phyloP scores from a whole-genome alignment of 1,139 yeast species.

The Pichia sp. region DNA sequence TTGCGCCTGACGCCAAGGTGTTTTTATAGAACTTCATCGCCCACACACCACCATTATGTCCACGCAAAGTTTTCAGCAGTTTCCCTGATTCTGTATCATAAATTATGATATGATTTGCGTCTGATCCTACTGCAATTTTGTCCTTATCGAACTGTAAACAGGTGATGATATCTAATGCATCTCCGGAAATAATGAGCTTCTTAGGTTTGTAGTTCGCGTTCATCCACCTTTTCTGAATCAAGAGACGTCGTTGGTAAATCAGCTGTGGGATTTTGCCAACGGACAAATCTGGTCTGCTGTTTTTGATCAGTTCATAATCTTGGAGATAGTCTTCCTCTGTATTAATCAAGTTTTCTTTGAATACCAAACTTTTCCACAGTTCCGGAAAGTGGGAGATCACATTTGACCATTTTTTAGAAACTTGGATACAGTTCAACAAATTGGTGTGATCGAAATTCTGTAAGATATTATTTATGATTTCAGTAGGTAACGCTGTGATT shows the following conservation, averaged over 20 bases:
- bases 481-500: conserved; percentile 66
- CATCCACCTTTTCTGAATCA: conserved; percentile 79
- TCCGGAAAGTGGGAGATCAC: conserved; percentile 40
- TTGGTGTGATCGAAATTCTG: conserved; percentile 61
- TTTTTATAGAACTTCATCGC: conserved; percentile 87
- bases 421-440: conserved; percentile 58
- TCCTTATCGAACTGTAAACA: conserved; percentile 92
- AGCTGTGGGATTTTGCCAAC: conserved; percentile 37
- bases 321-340: conserved; percentile 34
- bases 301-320: conserved; percentile 32
- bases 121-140: conserved; percentile 88
- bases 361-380: conserved; percentile 56
- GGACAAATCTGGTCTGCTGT: conserved; percentile 12
- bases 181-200: conserved; percentile 56
- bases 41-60: conserved; percentile 99
- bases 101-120: conserved; percentile 76
- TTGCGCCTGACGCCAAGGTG: conserved; percentile 82
- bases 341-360: conserved; percentile 49
- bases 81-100: conserved; percentile 75
- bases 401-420: conserved; percentile 66
- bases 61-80: conserved; percentile 62
- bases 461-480: conserved; percentile 68
- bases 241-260: conserved; percentile 60
- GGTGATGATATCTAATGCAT: conserved; percentile 81
- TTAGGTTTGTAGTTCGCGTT: conserved; percentile 66